Conservation (phyloP, 1,139 yeast genomes). For the Blastobotrys indianensis region DNA sequence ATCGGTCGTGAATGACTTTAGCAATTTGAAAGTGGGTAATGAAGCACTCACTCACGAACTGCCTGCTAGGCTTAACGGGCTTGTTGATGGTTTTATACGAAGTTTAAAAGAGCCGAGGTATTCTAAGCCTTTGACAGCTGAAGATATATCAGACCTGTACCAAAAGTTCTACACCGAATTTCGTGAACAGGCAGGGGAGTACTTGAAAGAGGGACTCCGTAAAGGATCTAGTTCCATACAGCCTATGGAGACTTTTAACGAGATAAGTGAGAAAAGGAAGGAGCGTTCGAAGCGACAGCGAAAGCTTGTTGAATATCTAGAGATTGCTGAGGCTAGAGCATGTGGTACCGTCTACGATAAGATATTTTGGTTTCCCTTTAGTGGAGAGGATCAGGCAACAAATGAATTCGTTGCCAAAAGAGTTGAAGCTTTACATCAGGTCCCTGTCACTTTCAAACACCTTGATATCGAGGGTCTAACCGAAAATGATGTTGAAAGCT, state of each 20-base stretch:
- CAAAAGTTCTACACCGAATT: conserved; percentile 46
- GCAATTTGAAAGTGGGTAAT: background rate
- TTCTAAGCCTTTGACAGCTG: conserved; percentile 46
- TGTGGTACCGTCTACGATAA: conserved; percentile 39
- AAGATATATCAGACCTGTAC: conserved; percentile 47
- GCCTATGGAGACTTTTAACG: conserved; percentile 32
- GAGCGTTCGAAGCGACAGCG: conserved; percentile 23
- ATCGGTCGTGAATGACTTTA: background rate
- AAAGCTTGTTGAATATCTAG: conserved; percentile 30
- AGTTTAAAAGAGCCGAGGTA: conserved; percentile 54
- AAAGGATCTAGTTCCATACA: conserved; percentile 9
- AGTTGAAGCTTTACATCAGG: conserved; percentile 24
- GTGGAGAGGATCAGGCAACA: conserved; percentile 27
- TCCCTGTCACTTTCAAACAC: conserved; percentile 26
- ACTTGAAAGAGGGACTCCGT: conserved; percentile 17
- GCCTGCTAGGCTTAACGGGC: conserved; percentile 29
- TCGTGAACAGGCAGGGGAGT: conserved; percentile 27
- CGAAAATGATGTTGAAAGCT: conserved; percentile 15
- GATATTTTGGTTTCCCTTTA: conserved; percentile 28
- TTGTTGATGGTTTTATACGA: conserved; percentile 41
- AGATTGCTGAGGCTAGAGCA: conserved; percentile 38
- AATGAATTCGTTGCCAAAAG: conserved; percentile 27
- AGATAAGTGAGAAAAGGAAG: conserved; percentile 30
- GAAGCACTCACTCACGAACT: conserved; percentile 17
- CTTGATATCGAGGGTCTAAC: conserved; percentile 23